Evolutionary conservation across 257 asterid genomes (phyloP).

Genomic region (Echium plantagineum): DNA sequence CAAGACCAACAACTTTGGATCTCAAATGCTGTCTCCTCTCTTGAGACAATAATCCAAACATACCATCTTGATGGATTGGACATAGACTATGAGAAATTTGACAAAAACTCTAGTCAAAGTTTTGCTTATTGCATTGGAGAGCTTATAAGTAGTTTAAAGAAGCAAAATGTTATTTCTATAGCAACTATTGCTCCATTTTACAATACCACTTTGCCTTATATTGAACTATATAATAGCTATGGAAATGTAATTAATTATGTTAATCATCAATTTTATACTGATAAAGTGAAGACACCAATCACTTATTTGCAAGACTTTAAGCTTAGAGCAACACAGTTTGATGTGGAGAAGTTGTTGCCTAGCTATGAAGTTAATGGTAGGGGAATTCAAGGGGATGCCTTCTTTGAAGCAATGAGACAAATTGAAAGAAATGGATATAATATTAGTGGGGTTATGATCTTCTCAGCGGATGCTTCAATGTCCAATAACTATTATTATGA

Average conservation of each 20-base stretch:
- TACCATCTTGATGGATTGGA: constrained; percentile 61
- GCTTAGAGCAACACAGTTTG: constrained; percentile 31
- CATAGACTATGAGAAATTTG: constrained; percentile 53
- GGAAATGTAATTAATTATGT: constrained; percentile 43
- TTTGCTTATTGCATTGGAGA: constrained; percentile 67
- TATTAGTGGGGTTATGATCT: constrained; percentile 54
- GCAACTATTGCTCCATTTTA: constrained; percentile 61
- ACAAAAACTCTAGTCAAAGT: constrained; percentile 18
- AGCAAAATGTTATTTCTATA: constrained; percentile 37
- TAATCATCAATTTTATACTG: constrained; percentile 62
- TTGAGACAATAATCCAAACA: constrained; percentile 27
- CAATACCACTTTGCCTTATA: constrained; percentile 33
- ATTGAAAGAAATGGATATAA: constrained; percentile 36
- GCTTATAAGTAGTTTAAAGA: constrained; percentile 37
- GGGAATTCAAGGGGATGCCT: constrained; percentile 63
- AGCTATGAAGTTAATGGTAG: constrained; percentile 70
- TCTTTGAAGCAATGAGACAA: constrained; percentile 39
- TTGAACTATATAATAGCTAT: constrained; percentile 26
- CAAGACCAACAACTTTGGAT: constrained; percentile 31
- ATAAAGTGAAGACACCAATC: constrained; percentile 31
- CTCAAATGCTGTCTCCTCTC: constrained; percentile 47
- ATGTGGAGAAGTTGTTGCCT: constrained; percentile 36
- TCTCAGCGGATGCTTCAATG: constrained; percentile 67
- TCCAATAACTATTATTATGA: constrained; percentile 38
- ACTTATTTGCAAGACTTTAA: constrained; percentile 32